Conservation (phyloP, 129 eudicot genomes). For the Flaveria sonorensis region DNA sequence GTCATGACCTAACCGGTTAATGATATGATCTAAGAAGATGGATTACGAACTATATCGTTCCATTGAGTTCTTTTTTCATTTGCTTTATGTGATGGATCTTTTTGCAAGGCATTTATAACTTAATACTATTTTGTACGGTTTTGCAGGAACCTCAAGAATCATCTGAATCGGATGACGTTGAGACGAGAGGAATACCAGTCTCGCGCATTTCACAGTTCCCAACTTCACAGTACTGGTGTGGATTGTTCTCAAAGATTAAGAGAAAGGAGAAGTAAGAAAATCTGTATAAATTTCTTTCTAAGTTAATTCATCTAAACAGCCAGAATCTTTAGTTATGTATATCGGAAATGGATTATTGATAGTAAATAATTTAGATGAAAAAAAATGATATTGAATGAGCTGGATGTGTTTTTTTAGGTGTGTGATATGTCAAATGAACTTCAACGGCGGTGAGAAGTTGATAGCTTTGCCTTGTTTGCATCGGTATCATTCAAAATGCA, state of each 20-base stretch:
- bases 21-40: too few species aligned
- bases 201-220: constrained; percentile 54
- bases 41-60: too few species aligned
- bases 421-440: constrained; percentile 58
- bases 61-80: too few species aligned
- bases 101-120: too few species aligned
- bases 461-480: constrained; percentile 72
- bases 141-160: constrained; percentile 59
- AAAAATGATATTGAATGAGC: not conserved
- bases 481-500: constrained; percentile 63
- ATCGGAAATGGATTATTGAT: too few species aligned
- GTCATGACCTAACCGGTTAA: not conserved
- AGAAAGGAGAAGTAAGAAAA: constrained; percentile 51
- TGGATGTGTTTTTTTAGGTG: constrained; percentile 48
- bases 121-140: not conserved
- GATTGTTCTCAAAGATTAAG: constrained; percentile 62
- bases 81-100: too few species aligned
- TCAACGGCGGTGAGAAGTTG: constrained; percentile 47
- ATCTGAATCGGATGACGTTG: constrained; percentile 63
- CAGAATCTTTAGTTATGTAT: too few species aligned
- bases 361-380: too few species aligned
- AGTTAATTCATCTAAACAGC: too few species aligned
- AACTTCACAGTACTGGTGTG: constrained; percentile 52
- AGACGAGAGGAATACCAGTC: constrained; percentile 63
- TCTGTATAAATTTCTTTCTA: not conserved